These are phyloP conservation scores for Solanum pennellii DNA, from an alignment of 257 asterid species.

Conservation along the genomic window DNA sequence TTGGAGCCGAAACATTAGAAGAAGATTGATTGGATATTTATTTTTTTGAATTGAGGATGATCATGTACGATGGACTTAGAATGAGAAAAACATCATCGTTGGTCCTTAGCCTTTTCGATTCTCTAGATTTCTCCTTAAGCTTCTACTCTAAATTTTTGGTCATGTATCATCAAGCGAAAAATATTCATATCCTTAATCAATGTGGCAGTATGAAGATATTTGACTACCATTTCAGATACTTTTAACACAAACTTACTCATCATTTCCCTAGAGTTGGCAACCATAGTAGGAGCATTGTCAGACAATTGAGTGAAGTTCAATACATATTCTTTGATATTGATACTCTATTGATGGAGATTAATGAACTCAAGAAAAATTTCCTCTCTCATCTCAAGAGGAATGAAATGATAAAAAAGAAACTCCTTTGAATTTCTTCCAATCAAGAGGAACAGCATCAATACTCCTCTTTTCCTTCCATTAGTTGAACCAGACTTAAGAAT, in stretches of 20 bases:
- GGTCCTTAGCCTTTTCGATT: background rate
- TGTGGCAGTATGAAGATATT: background rate
- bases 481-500: background rate
- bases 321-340: no score
- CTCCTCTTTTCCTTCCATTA: background rate
- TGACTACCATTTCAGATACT: background rate
- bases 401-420: background rate
- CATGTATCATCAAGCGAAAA: background rate
- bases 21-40: rapidly evolving
- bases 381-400: background rate
- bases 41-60: background rate
- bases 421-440: no score
- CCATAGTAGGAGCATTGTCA: background rate
- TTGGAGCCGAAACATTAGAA: background rate
- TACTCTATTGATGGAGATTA: background rate
- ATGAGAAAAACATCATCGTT: background rate
- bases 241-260: background rate
- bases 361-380: background rate
- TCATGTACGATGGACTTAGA: background rate
- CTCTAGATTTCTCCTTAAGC: background rate
- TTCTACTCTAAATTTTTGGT: background rate
- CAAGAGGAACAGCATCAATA: background rate
- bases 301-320: background rate
- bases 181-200: background rate
- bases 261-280: background rate